Evolutionary conservation across 495 filamentous ascomycete species (phyloP), one percentile per base, ranked within the genome.

Genomic region (Penicillium soppii): DNA sequence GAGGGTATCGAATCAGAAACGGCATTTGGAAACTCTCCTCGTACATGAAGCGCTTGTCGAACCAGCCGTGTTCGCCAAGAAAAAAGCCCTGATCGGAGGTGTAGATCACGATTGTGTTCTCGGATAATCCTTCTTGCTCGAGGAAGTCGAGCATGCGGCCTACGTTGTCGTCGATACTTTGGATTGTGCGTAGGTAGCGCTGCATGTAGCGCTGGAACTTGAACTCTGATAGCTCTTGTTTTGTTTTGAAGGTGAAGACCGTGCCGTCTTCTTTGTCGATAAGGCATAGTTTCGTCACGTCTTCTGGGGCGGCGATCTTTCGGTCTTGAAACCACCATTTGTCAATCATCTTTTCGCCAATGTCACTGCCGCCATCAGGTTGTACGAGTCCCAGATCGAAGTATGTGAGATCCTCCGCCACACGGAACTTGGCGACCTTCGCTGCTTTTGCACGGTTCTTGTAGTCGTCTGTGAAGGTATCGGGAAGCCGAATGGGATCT

Each of bases 171-270:
- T 76, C 73, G 43, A 76, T 63, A 36, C 62, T 67, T 39, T 72
- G 70, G 44, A 74, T 70, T 2, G 71, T 72, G 21, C 72, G 66
- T 4, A 76, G 56, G 40, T 76, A 76, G 16, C 73, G 62, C 56
- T 76, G 69, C 71, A 76, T 73, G 50, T 76, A 76, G 7, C 73
- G 65, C 58, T 76, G 73, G 50, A 68, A 76, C 43, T 76, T 76
- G 65, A 75, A 76, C 44, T 74, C 62, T 41, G 62, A 57, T 6
- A 76, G 65, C 37, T 76, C 72, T 5, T 51, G 42, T 15, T 8
- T 32, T 1, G 60, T 61, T 12, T 56, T 44, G 48, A 76, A 76
- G 1, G 63, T 68, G 49, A 72, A 75, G 1, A 66, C 56, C 1
- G 59, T 63, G 5, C 68, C 71, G 12, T 65, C 64, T 8, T 73